phyloP scores from a whole-genome alignment of 2,329 filamentous ascomycete species.

The Diaporthe aspalathi region DNA sequence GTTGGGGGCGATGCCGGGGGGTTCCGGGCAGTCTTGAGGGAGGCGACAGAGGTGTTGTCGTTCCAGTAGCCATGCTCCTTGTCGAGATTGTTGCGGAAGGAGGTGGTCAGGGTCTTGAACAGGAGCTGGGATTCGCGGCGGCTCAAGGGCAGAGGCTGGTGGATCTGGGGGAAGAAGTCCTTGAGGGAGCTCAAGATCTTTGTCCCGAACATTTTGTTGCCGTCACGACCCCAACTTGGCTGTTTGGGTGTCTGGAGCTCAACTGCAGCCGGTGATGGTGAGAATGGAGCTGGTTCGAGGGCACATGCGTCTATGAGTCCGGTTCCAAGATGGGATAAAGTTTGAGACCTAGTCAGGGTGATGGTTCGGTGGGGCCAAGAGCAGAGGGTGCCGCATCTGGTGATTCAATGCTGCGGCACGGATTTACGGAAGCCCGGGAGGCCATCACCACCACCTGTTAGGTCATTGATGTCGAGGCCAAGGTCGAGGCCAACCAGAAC shows the following conservation, averaged over 20 bases:
- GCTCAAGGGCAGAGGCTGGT: constrained; percentile 64
- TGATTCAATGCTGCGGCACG: too few relatives aligned
- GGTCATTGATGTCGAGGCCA: not conserved
- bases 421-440: not conserved
- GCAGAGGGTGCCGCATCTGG: too few relatives aligned
- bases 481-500: too few relatives aligned
- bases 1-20: constrained; percentile 34
- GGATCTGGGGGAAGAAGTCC: constrained; percentile 57
- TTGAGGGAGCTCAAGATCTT: constrained; percentile 53
- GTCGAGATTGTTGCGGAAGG: constrained; percentile 69
- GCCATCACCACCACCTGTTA: not conserved
- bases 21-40: constrained; percentile 35
- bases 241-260: not conserved
- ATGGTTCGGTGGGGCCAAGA: too few relatives aligned
- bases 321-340: not conserved
- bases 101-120: constrained; percentile 66
- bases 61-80: constrained; percentile 63
- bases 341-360: too few relatives aligned
- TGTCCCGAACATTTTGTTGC: constrained; percentile 52
- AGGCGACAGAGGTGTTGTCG: constrained; percentile 44
- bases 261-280: not conserved
- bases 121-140: constrained; percentile 64
- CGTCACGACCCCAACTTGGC: too few relatives aligned
- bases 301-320: not conserved
- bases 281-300: constrained; percentile 14